Percentiles rank a stretch among this genome's conserved stretches.
Evolutionary conservation across 176 grass and related monocot genomes (phyloP).

Genomic region (Saccharum officinarum): DNA sequence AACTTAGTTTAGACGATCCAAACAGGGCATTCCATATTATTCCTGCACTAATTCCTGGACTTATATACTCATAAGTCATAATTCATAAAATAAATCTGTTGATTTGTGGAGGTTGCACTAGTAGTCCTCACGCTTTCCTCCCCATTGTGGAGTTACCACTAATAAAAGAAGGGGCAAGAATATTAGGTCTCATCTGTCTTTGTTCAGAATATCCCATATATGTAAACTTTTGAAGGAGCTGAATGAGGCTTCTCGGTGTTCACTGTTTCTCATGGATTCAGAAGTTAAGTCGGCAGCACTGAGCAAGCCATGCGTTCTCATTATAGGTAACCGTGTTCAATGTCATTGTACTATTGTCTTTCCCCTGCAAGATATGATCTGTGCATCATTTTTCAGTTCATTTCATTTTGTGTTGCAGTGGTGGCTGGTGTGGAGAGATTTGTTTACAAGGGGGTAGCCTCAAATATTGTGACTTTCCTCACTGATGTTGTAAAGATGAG

Average conservation of each 20-base stretch:
- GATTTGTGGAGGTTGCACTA: neutral
- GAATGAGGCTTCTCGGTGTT: neutral
- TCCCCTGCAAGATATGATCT: neutral
- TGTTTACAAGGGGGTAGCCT: conserved; percentile 82
- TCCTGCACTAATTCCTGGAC: no score
- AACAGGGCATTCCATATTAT: no score
- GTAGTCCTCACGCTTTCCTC: neutral
- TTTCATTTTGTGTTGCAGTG: conserved; percentile 36
- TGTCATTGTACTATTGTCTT: neutral
- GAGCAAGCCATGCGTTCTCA: neutral
- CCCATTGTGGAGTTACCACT: neutral
- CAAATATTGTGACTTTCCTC: conserved; percentile 77
- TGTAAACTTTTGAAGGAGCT: neutral
- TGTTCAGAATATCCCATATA: neutral
- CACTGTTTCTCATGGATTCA: neutral
- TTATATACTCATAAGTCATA: no score
- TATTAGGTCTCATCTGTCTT: neutral
- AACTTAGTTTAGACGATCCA: no score
- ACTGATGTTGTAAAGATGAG: conserved; percentile 74
- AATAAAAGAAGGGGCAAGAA: neutral
- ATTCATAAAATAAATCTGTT: neutral
- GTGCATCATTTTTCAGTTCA: neutral
- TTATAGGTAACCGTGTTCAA: neutral
- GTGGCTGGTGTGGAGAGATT: conserved; percentile 79
- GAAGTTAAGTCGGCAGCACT: neutral